Evolutionary conservation across 2,329 filamentous ascomycete species (phyloP).

Genomic region (Fusarium solani-melongenae): DNA sequence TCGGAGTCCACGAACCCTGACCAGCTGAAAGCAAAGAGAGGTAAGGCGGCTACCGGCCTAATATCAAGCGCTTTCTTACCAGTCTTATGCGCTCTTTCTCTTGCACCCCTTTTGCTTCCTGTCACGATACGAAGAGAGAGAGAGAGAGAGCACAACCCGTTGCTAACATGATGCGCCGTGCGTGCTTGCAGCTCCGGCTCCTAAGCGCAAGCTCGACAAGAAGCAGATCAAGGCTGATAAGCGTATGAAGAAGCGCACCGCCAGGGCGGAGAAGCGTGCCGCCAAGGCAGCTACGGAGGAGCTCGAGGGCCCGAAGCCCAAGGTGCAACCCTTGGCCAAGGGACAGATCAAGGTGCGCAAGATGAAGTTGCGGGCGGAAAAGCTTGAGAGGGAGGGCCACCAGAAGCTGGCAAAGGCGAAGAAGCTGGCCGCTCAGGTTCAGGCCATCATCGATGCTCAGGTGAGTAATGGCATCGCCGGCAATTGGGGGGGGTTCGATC

Average conservation of each 20-base stretch:
- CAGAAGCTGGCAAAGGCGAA: conserved; percentile 55
- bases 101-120: background rate
- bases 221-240: conserved; percentile 31
- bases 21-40: conserved; percentile 33
- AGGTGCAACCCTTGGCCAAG: conserved; percentile 48
- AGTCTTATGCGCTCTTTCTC: background rate
- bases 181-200: conserved; percentile 19
- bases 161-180: conserved; percentile 7
- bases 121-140: background rate
- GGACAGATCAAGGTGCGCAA: conserved; percentile 53
- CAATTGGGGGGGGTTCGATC: conserved; percentile 2
- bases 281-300: conserved; percentile 48
- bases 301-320: conserved; percentile 49
- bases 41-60: conserved; percentile 11
- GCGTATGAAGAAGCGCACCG: conserved; percentile 51
- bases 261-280: conserved; percentile 51
- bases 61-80: background rate
- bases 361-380: conserved; percentile 51
- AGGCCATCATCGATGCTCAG: conserved; percentile 39
- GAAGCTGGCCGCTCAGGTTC: conserved; percentile 45
- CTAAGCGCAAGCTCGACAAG: conserved; percentile 29
- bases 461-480: conserved; percentile 18
- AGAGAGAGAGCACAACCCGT: background rate
- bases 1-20: conserved; percentile 22
- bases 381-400: conserved; percentile 45